phyloP scores from a whole-genome alignment of 495 filamentous ascomycete genomes.

The Neurospora tetrasperma region DNA sequence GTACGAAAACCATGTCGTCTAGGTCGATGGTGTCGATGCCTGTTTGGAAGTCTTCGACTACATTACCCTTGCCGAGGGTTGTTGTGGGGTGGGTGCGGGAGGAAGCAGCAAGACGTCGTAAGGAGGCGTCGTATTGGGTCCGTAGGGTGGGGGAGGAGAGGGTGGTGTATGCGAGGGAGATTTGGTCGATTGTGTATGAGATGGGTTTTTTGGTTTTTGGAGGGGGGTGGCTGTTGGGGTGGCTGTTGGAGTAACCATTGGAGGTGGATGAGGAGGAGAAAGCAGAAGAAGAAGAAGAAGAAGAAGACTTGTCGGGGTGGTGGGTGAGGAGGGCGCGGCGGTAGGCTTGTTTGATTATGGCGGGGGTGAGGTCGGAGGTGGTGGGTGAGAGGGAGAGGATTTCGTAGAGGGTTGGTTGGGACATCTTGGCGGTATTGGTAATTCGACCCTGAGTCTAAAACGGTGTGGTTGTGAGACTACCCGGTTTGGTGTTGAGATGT shows the following conservation, averaged over 20 bases:
- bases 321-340: conserved; percentile 64
- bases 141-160: conserved; percentile 51
- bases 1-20: conserved; percentile 57
- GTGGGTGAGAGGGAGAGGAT: conserved; percentile 31
- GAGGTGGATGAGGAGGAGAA: conserved; percentile 4
- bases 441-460: too few species aligned
- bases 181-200: conserved; percentile 56
- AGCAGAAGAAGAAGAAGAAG: too few species aligned
- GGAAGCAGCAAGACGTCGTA: conserved; percentile 15
- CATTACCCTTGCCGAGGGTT: too few species aligned
- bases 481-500: background rate
- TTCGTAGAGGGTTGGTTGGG: conserved; percentile 32
- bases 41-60: conserved; percentile 40
- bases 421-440: too few species aligned
- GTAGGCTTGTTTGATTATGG: conserved; percentile 61
- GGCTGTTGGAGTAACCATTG: background rate
- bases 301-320: conserved; percentile 65
- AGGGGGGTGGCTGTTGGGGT: background rate
- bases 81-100: conserved; percentile 5
- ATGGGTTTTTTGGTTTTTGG: too few species aligned
- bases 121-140: conserved; percentile 52
- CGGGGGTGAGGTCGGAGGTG: conserved; percentile 7
- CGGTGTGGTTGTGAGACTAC: too few species aligned
- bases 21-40: conserved; percentile 76
- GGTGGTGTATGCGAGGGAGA: conserved; percentile 62